Percentiles rank a stretch among this genome's conserved stretches.
These are phyloP conservation scores for Beauveria australis DNA, from an alignment of 2,329 filamentous ascomycete genomes.

Conservation along the genomic window DNA sequence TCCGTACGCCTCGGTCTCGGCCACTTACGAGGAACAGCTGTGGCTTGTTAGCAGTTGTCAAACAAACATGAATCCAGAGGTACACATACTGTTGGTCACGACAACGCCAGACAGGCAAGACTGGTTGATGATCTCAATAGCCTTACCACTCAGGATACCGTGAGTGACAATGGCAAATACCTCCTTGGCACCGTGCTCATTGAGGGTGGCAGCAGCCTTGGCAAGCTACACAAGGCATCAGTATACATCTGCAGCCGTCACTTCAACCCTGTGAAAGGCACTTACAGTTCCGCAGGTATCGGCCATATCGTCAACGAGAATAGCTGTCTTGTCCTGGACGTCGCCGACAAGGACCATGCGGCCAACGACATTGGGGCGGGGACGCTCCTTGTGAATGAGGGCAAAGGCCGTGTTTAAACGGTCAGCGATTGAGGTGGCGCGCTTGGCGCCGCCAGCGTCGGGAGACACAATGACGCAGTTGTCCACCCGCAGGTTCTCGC, in stretches of 20 bases:
- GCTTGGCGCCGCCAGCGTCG: slow-evolving; percentile 89
- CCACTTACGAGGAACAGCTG: slow-evolving; percentile 28
- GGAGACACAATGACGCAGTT: slow-evolving; percentile 93
- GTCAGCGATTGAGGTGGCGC: slow-evolving; percentile 88
- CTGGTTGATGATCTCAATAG: slow-evolving; percentile 76
- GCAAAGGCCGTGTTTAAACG: slow-evolving; percentile 85
- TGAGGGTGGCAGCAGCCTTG: slow-evolving; percentile 85
- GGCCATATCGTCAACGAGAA: slow-evolving; percentile 96
- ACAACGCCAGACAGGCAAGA: slow-evolving; percentile 71
- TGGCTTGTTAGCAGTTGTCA: slow-evolving; percentile 17
- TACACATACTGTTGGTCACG: slow-evolving; percentile 68
- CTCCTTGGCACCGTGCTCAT: slow-evolving; percentile 76
- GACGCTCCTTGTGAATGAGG: slow-evolving; percentile 93
- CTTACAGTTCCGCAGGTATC: slow-evolving; percentile 78
- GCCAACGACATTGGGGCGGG: slow-evolving; percentile 76
- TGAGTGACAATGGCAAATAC: slow-evolving; percentile 95
- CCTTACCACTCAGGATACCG: slow-evolving; percentile 80
- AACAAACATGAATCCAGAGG: neutral
- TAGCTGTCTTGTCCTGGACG: slow-evolving; percentile 82
- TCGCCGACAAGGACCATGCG: slow-evolving; percentile 93
- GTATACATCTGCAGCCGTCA: neutral
- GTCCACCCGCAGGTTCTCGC: slow-evolving; percentile 70
- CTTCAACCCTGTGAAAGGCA: neutral
- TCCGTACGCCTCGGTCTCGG: neutral
- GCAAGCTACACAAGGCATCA: slow-evolving; percentile 30